Percentiles rank a stretch among this genome's conserved stretches.
phyloP scores from a whole-genome alignment of 768 basidiomycete genomes.

The Hygrocybe coccinea region DNA sequence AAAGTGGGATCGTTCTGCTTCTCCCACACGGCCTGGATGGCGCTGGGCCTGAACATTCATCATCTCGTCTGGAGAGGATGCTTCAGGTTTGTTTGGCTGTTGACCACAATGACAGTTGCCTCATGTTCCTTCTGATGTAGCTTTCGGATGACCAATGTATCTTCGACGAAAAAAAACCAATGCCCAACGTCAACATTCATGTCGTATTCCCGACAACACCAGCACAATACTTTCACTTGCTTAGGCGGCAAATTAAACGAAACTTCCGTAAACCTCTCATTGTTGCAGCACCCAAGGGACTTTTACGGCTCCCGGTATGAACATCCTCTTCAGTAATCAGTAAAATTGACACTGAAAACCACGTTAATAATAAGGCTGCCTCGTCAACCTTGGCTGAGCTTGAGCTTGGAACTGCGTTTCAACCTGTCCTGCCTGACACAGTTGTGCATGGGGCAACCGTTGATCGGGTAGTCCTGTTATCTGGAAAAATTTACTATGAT shows the following conservation, averaged over 20 bases:
- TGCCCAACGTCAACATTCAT: slow-evolving; percentile 72
- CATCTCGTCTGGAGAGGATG: slow-evolving; percentile 82
- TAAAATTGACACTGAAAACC: background rate
- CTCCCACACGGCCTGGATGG: slow-evolving; percentile 90
- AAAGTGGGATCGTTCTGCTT: slow-evolving; percentile 81
- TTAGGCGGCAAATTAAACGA: slow-evolving; percentile 79
- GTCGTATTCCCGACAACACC: slow-evolving; percentile 84
- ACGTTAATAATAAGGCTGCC: slow-evolving; percentile 50
- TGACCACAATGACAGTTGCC: background rate
- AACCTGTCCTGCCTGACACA: slow-evolving; percentile 60
- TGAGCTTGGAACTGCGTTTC: slow-evolving; percentile 54
- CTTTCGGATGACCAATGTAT: slow-evolving; percentile 69
- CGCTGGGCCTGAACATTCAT: slow-evolving; percentile 91
- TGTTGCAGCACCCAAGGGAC: slow-evolving; percentile 78
- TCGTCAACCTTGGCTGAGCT: slow-evolving; percentile 64
- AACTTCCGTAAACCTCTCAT: slow-evolving; percentile 86
- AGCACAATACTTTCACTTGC: slow-evolving; percentile 88
- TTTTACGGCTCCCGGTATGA: slow-evolving; percentile 71
- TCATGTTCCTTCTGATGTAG: slow-evolving; percentile 31
- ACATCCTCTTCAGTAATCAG: background rate
- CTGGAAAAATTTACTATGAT: slow-evolving; percentile 88
- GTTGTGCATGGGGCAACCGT: slow-evolving; percentile 33
- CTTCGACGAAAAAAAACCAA: slow-evolving; percentile 25
- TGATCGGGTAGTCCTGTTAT: slow-evolving; percentile 65
- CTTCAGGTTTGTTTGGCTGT: slow-evolving; percentile 54